Evolutionary conservation across 2,329 filamentous ascomycete genomes (phyloP), one percentile per base, ranked within the genome.

Genomic region (Alternaria gansuensis): DNA sequence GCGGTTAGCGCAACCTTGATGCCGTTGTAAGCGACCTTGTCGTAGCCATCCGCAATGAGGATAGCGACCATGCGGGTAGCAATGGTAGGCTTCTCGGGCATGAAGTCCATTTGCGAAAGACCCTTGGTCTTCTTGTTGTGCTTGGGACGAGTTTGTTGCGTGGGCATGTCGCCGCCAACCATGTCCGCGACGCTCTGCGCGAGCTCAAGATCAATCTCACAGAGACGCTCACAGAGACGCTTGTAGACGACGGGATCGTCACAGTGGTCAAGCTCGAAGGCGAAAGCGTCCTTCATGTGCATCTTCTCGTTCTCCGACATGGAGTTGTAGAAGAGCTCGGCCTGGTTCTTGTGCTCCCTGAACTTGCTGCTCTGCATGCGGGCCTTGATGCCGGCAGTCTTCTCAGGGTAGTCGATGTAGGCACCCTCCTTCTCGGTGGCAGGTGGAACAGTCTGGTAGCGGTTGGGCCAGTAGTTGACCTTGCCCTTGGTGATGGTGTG

Each of bases 281-380:
- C 81, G 10, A 91, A 82, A 0, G 89, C 86, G 34, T 79, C 80
- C 28, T 81, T 79, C 14, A 90, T 77, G 72, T 92, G 89, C 11
- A 72, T 70, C 77, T 90, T 87, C 77, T 94, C 91, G 3, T 86
- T 80, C 0, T 83, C 78, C 0, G 86, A 85, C 65, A 94, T 77
- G 14, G 89, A 93, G 80, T 94, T 94, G 80, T 88, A 94, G 80
- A 95, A 95, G 2, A 94, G 81, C 72, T 93, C 90, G 0, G 91
- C 90, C 75, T 95, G 91, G 49, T 85, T 88, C 77, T 86, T 86
- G 73, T 94, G 90, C 62, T 95, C 90, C 63, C 83, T 84, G 82
- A 94, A 94, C 79, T 94, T 94, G 66, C 83, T 83, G 63, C 87
- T 90, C 57, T 85, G 82, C 5, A 88, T 80, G 10, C 91, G 87